Evolutionary conservation across 176 grass and related monocot species (phyloP).

Genomic region (Neostapfia colusana): DNA sequence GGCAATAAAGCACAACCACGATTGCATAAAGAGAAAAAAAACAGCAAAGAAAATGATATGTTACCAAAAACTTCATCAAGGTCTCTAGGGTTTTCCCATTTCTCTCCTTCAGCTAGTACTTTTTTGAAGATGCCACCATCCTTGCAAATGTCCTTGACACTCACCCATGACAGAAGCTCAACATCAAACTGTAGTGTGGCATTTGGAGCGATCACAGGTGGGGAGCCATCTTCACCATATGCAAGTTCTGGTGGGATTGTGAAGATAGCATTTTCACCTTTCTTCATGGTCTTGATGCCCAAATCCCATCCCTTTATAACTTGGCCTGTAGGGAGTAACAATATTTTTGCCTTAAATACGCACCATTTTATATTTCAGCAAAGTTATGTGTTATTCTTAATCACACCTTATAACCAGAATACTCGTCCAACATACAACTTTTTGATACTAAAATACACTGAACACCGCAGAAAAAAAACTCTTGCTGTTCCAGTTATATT

Average conservation of each 20-base stretch:
- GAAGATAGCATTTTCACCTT: conserved; percentile 84
- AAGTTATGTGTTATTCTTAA: neutral
- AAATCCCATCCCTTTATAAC: conserved; percentile 94
- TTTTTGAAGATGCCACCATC: conserved; percentile 82
- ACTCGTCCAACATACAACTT: neutral
- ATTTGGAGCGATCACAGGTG: conserved; percentile 73
- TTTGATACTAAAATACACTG: neutral
- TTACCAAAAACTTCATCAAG: conserved; percentile 83
- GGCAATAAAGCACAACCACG: conserved; percentile 8
- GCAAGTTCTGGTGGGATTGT: conserved; percentile 79
- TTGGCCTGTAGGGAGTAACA: conserved; percentile 46
- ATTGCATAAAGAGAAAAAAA: neutral
- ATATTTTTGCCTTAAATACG: too few species aligned
- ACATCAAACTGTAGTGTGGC: conserved; percentile 79
- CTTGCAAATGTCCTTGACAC: conserved; percentile 83
- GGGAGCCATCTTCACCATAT: conserved; percentile 75
- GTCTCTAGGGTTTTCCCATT: conserved; percentile 90
- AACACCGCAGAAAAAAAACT: neutral
- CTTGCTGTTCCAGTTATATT: neutral
- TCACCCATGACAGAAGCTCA: conserved; percentile 77
- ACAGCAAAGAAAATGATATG: neutral
- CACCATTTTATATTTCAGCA: neutral
- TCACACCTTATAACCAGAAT: neutral
- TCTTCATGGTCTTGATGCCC: conserved; percentile 93
- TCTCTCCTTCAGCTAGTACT: conserved; percentile 69